Conservation (phyloP, 148 eudicot species). For the Arctostaphylos glauca region DNA sequence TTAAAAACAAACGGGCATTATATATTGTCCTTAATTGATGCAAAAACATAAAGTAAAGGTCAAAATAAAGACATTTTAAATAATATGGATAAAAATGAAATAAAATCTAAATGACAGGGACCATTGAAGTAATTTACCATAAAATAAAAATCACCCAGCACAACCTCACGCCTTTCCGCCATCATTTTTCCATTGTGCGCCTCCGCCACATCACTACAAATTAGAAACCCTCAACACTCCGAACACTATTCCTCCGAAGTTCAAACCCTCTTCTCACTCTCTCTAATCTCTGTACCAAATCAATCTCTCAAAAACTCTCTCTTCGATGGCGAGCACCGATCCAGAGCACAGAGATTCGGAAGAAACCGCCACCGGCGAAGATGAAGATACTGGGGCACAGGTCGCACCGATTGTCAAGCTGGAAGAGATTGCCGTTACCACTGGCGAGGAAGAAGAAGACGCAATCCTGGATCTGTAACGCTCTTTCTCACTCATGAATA, state of each 20-base stretch:
- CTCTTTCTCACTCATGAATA: not conserved
- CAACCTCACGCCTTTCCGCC: too few species aligned
- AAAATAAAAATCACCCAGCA: too few species aligned
- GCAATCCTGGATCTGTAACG: constrained; percentile 66
- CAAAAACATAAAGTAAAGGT: too few species aligned
- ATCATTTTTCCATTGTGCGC: too few species aligned
- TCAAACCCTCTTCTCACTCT: not conserved
- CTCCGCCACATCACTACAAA: not conserved
- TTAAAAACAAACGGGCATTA: too few species aligned
- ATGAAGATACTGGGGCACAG: constrained; percentile 83
- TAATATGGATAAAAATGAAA: too few species aligned
- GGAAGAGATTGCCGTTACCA: constrained; percentile 67
- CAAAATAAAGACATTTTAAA: too few species aligned
- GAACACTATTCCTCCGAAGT: not conserved
- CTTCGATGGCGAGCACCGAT: constrained; percentile 56
- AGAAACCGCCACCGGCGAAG: constrained; percentile 52
- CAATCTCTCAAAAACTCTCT: not conserved
- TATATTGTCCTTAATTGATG: too few species aligned
- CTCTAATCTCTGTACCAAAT: not conserved
- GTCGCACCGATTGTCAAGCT: constrained; percentile 71
- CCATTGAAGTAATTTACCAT: too few species aligned
- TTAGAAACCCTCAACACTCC: not conserved
- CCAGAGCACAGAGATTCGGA: constrained; percentile 54
- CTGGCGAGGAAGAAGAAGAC: constrained; percentile 83
- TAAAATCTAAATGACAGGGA: too few species aligned